Evolutionary conservation across 1,284 basidiomycete genomes (phyloP).

Genomic region (Coniophora puteana): DNA sequence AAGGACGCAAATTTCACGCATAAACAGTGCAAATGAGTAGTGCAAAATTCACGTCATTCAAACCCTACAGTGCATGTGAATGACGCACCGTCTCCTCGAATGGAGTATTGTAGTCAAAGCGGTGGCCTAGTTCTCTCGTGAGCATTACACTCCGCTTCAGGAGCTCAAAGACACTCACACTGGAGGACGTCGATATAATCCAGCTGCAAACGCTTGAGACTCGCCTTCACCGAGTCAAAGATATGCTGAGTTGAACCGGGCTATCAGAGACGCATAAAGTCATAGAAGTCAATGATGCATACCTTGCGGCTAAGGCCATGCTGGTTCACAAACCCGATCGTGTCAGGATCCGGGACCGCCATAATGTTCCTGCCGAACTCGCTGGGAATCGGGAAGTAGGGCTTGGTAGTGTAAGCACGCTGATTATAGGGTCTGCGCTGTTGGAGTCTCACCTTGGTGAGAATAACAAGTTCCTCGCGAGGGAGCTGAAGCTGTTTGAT

Average conservation of each 20-base stretch:
- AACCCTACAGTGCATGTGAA: background rate
- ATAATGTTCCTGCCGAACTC: conserved; percentile 18
- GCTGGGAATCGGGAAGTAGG: conserved; percentile 34
- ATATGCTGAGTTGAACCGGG: conserved; percentile 44
- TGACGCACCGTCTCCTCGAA: conserved; percentile 28
- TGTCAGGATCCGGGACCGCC: conserved; percentile 26
- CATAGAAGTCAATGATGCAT: background rate
- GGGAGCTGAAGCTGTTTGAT: conserved; percentile 71
- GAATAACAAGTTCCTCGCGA: conserved; percentile 71
- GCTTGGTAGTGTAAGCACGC: conserved; percentile 17
- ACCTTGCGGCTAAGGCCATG: conserved; percentile 51
- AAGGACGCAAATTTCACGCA: too few relatives aligned
- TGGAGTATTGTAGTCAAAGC: conserved; percentile 27
- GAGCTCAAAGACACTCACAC: conserved; percentile 29
- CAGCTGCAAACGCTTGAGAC: conserved; percentile 60
- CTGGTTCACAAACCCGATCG: conserved; percentile 56
- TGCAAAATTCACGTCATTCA: conserved; percentile 2
- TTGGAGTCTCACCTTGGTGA: conserved; percentile 60
- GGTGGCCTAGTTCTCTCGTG: conserved; percentile 16
- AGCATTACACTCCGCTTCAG: background rate
- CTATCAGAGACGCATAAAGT: background rate
- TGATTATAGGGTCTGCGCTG: background rate
- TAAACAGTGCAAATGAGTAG: too few relatives aligned
- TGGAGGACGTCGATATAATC: conserved; percentile 72
- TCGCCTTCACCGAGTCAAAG: conserved; percentile 66